phyloP scores from a whole-genome alignment of 257 asterid species.

The Anisodus acutangulus region DNA sequence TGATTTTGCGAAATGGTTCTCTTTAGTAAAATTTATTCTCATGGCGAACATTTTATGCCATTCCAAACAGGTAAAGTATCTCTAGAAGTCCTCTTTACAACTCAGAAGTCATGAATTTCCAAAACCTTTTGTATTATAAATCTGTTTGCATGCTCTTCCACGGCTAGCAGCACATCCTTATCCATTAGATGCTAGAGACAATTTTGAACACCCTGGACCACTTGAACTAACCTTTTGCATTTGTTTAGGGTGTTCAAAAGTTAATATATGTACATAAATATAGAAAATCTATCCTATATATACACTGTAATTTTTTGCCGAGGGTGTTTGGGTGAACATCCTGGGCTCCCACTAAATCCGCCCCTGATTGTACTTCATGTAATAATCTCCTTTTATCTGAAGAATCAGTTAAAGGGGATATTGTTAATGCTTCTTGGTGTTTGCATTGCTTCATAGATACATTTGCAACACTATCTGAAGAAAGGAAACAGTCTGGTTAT shows the following conservation, averaged over 20 bases:
- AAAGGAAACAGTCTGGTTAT: background rate
- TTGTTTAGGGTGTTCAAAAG: no score
- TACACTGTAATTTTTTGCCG: no score
- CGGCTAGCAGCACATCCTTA: background rate
- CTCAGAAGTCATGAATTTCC: background rate
- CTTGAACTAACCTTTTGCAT: no score
- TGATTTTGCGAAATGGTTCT: background rate
- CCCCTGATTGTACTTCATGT: background rate
- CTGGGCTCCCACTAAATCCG: no score
- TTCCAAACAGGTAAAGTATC: background rate
- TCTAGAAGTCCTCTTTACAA: conserved; percentile 19
- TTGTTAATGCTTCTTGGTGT: conserved; percentile 23
- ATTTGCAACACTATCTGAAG: background rate
- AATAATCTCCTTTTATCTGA: background rate
- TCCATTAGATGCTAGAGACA: background rate
- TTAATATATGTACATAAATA: no score
- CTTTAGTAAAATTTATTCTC: background rate
- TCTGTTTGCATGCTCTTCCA: background rate
- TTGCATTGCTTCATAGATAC: background rate
- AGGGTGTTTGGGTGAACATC: no score
- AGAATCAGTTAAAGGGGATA: background rate
- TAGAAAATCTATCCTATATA: no score
- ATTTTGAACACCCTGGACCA: no score
- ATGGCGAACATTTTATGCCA: background rate
- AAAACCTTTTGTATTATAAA: background rate